phyloP scores from a whole-genome alignment of 148 eudicot species.

The Polygonum maritimum region DNA sequence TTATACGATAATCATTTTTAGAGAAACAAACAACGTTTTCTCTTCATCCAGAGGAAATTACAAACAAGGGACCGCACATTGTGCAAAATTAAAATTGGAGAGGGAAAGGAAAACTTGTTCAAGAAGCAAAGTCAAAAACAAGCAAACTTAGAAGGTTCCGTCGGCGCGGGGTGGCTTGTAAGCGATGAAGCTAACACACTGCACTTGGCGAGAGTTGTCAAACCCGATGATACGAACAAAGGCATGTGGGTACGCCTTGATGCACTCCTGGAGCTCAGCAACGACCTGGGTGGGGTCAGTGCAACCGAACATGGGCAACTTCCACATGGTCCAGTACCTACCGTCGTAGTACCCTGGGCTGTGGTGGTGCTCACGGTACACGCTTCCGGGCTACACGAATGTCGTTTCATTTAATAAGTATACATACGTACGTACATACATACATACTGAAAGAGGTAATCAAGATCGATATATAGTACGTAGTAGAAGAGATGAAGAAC shows the following conservation, averaged over 20 bases:
- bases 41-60: no score
- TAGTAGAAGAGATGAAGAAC: background rate
- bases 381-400: slow-evolving; percentile 28
- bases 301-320: slow-evolving; percentile 47
- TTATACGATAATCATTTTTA: no score
- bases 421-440: background rate
- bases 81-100: no score
- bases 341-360: slow-evolving; percentile 90
- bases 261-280: slow-evolving; percentile 32
- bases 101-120: no score
- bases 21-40: no score
- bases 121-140: no score
- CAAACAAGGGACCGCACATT: no score
- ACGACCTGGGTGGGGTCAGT: slow-evolving; percentile 32
- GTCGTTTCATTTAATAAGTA: background rate
- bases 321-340: slow-evolving; percentile 93
- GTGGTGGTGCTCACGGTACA: slow-evolving; percentile 43
- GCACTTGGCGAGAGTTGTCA: slow-evolving; percentile 32
- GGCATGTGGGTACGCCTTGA: slow-evolving; percentile 36
- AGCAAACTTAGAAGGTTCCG: background rate
- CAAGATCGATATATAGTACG: no score
- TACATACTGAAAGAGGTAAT: no score
- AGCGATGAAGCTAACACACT: slow-evolving; percentile 37
- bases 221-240: slow-evolving; percentile 37
- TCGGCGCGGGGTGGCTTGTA: slow-evolving; percentile 24